A percentile compares a stretch with the other conserved stretches of the same genome.
phyloP scores from a whole-genome alignment of 495 filamentous ascomycete genomes.

The Articulospora tetracladia region DNA sequence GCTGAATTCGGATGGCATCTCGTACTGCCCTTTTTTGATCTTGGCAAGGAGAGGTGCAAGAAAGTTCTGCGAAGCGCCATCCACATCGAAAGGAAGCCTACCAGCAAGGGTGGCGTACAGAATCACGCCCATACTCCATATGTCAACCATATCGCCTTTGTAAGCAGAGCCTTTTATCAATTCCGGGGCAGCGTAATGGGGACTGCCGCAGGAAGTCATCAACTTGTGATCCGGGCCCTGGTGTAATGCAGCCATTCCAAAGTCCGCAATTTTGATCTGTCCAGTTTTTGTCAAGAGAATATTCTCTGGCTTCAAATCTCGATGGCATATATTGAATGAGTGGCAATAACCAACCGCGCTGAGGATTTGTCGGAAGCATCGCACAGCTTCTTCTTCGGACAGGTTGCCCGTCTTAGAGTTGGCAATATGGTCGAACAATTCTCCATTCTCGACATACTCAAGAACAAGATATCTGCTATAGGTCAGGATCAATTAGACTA shows the following conservation, averaged over 20 bases:
- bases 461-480: slow-evolving; percentile 80
- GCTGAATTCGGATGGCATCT: slow-evolving; percentile 64
- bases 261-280: slow-evolving; percentile 90
- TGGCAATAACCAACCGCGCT: slow-evolving; percentile 91
- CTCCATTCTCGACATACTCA: slow-evolving; percentile 90
- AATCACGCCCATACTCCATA: slow-evolving; percentile 94
- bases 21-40: slow-evolving; percentile 67
- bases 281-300: slow-evolving; percentile 72
- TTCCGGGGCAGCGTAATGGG: slow-evolving; percentile 94
- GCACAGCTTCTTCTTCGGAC: slow-evolving; percentile 73
- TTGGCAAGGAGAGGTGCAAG: slow-evolving; percentile 54
- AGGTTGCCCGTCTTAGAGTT: slow-evolving; percentile 53
- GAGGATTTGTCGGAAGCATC: slow-evolving; percentile 88
- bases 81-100: slow-evolving; percentile 77
- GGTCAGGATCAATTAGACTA: slow-evolving; percentile 20
- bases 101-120: slow-evolving; percentile 80
- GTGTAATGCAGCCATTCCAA: slow-evolving; percentile 94
- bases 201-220: slow-evolving; percentile 88
- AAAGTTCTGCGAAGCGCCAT: slow-evolving; percentile 31
- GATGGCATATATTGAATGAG: slow-evolving; percentile 88
- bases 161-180: slow-evolving; percentile 70
- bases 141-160: slow-evolving; percentile 77
- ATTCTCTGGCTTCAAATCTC: slow-evolving; percentile 96
- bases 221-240: slow-evolving; percentile 67
- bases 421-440: slow-evolving; percentile 81